These are phyloP conservation scores for Cutaneotrichosporon cavernicola DNA, from an alignment of 1,284 basidiomycete species.

Conservation along the genomic window DNA sequence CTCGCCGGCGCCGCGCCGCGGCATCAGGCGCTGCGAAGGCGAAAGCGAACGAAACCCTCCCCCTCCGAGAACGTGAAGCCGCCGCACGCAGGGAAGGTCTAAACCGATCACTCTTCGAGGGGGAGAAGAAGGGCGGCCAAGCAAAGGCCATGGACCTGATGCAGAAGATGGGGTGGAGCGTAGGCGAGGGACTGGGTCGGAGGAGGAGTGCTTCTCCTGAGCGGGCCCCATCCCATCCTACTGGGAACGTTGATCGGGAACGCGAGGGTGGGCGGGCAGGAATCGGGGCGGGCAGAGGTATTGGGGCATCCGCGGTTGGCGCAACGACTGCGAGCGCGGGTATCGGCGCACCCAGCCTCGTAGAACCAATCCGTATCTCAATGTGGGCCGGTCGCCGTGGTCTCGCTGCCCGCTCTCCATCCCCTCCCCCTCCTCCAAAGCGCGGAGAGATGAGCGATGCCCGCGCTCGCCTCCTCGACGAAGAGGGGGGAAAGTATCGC, in stretches of 20 bases:
- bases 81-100: conserved; percentile 42
- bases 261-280: conserved; percentile 17
- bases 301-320: neutral
- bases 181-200: conserved; percentile 48
- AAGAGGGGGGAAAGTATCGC: conserved; percentile 43
- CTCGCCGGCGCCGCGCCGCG: conserved; percentile 28
- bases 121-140: conserved; percentile 20
- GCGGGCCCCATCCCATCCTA: conserved; percentile 7
- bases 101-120: conserved; percentile 41
- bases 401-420: conserved; percentile 38
- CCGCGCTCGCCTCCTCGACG: conserved; percentile 35
- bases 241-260: conserved; percentile 21
- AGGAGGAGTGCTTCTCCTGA: conserved; percentile 26
- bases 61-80: conserved; percentile 34
- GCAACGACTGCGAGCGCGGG: neutral
- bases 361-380: conserved; percentile 50
- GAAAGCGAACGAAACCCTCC: conserved; percentile 32
- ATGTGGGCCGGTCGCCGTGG: conserved; percentile 48
- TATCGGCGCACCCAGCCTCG: conserved; percentile 13
- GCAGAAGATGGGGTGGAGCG: conserved; percentile 55
- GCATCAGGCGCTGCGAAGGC: conserved; percentile 34
- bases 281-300: conserved; percentile 19
- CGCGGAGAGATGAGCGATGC: conserved; percentile 32
- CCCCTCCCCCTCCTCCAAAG: conserved; percentile 39
- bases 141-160: conserved; percentile 50